Percentiles rank a stretch among this genome's conserved stretches.
These are phyloP conservation scores for Ilyonectria destructans DNA, from an alignment of 2,329 filamentous ascomycete species.

Conservation along the genomic window DNA sequence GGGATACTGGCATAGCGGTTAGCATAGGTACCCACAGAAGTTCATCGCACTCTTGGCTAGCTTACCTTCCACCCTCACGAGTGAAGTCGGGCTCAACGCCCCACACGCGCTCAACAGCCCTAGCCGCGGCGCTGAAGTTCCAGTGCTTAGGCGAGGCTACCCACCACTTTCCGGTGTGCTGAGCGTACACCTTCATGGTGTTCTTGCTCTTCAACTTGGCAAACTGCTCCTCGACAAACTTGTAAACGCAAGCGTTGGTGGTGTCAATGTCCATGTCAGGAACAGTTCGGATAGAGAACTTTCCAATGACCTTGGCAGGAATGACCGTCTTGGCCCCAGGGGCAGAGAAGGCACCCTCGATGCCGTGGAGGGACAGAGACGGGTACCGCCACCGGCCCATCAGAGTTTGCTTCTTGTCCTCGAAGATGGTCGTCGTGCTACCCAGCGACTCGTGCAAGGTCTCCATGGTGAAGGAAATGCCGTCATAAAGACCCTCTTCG, in stretches of 20 bases:
- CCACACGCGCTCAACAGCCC: constrained; percentile 97
- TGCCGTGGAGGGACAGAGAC: constrained; percentile 92
- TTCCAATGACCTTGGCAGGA: constrained; percentile 96
- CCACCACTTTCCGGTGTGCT: constrained; percentile 99
- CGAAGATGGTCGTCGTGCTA: constrained; percentile 87
- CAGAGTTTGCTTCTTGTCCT: constrained; percentile 91
- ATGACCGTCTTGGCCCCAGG: constrained; percentile 99
- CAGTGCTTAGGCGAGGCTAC: constrained; percentile 97
- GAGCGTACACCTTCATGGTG: constrained; percentile 83
- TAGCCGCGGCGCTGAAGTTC: constrained; percentile 96
- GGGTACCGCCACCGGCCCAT: constrained; percentile 98
- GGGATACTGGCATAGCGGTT: constrained; percentile 78
- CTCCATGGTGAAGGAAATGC: constrained; percentile 96
- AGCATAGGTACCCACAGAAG: constrained; percentile 26
- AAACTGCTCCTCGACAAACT: constrained; percentile 88
- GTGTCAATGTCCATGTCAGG: constrained; percentile 96
- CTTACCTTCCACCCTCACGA: constrained; percentile 90
- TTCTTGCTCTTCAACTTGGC: constrained; percentile 94
- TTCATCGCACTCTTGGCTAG: constrained; percentile 27
- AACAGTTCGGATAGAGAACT: constrained; percentile 98
- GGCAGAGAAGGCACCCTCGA: constrained; percentile 95
- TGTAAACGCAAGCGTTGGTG: constrained; percentile 89
- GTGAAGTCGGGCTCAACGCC: constrained; percentile 95
- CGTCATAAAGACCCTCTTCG: constrained; percentile 89
- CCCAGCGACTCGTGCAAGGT: constrained; percentile 94